phyloP scores from a whole-genome alignment of 208 protist genomes.

The Histomonas meleagridis region DNA sequence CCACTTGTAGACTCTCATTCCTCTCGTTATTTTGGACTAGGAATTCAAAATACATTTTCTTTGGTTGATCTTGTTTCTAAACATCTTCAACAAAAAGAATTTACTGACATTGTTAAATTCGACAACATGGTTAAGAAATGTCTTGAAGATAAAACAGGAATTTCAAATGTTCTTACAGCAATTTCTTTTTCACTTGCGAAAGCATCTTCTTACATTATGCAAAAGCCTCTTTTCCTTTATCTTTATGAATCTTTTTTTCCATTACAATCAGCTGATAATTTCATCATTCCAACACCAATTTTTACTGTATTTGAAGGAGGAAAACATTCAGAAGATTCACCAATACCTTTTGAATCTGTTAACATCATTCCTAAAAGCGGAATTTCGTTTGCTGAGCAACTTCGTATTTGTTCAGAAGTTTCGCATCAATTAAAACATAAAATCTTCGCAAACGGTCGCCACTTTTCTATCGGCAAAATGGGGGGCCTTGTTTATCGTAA shows the following conservation, averaged over 20 bases:
- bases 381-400: background rate
- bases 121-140: background rate
- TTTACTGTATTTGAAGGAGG: slow-evolving; percentile 15
- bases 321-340: background rate
- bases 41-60: background rate
- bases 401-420: slow-evolving; percentile 20
- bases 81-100: background rate
- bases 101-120: background rate
- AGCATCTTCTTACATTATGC: background rate
- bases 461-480: too few relatives aligned
- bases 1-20: background rate
- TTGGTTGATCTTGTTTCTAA: slow-evolving; percentile 5
- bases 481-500: too few relatives aligned
- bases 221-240: background rate
- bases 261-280: background rate
- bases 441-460: too few relatives aligned
- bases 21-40: background rate
- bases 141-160: background rate
- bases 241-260: slow-evolving; percentile 8
- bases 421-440: background rate
- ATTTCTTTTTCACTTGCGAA: background rate
- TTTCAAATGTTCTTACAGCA: slow-evolving; percentile 13
- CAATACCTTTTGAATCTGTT: background rate
- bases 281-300: background rate
- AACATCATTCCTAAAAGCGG: background rate